Evolutionary conservation across 1,139 yeast genomes (phyloP).

Genomic region (Hansenula sp.): DNA sequence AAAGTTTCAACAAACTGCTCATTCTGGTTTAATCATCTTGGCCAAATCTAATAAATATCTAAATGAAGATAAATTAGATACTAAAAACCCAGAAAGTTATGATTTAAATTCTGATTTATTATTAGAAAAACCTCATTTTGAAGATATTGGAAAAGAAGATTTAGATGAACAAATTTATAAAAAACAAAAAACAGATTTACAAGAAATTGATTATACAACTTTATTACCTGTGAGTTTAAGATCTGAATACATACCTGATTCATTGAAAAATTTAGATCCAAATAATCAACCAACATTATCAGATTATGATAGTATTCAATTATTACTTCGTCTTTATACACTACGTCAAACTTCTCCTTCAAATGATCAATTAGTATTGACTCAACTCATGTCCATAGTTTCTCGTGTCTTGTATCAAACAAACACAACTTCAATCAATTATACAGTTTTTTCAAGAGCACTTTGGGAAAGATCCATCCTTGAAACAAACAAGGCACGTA

Average conservation of each 20-base stretch:
- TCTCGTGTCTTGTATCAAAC: constrained; percentile 58
- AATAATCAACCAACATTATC: constrained; percentile 73
- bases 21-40: constrained; percentile 72
- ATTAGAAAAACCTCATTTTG: constrained; percentile 69
- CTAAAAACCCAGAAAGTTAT: constrained; percentile 45
- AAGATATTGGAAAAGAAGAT: constrained; percentile 50
- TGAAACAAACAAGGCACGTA: constrained; percentile 76
- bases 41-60: constrained; percentile 45
- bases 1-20: constrained; percentile 66
- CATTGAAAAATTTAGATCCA: constrained; percentile 61
- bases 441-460: constrained; percentile 80
- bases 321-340: constrained; percentile 62
- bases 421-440: constrained; percentile 44
- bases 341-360: constrained; percentile 71
- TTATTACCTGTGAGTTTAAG: constrained; percentile 58
- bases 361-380: constrained; percentile 67
- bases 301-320: constrained; percentile 67
- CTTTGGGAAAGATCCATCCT: constrained; percentile 86
- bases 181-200: constrained; percentile 29
- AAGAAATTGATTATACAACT: constrained; percentile 29
- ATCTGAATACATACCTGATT: constrained; percentile 59
- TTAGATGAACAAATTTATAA: constrained; percentile 33
- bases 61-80: constrained; percentile 14
- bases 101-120: constrained; percentile 73
- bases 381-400: constrained; percentile 73